phyloP scores from a whole-genome alignment of 108 stramenopile genomes.

The Nannochloropsis salina region DNA sequence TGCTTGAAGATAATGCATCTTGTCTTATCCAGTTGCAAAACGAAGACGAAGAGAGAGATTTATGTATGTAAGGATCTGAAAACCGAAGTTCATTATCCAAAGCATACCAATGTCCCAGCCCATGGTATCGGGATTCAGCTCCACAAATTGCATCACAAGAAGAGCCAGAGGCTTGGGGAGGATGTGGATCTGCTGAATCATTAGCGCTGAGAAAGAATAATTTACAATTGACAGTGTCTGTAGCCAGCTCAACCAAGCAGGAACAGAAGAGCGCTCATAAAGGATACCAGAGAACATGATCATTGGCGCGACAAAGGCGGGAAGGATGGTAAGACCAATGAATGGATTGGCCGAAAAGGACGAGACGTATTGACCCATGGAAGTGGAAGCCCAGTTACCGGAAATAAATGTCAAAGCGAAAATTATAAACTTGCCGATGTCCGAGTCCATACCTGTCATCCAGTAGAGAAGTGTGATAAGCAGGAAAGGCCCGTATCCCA shows the following conservation, averaged over 20 bases:
- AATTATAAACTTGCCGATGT: not conserved
- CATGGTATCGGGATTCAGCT: slow-evolving; percentile 12
- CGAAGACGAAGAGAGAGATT: slow-evolving; percentile 12
- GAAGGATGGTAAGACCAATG: slow-evolving; percentile 8
- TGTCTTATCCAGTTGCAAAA: not conserved
- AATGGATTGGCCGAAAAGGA: not conserved
- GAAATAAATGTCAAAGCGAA: not conserved
- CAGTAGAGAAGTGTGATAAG: not conserved
- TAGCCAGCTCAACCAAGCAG: not conserved
- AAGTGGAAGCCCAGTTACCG: not conserved
- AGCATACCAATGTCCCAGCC: slow-evolving; percentile 10
- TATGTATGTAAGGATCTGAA: slow-evolving; percentile 1
- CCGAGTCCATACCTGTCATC: slow-evolving; percentile 22
- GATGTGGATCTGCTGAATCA: slow-evolving; percentile 14
- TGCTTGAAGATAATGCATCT: not conserved
- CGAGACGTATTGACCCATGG: not conserved
- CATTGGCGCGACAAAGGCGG: slow-evolving; percentile 9
- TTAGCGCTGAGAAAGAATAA: not conserved
- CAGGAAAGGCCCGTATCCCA: not conserved
- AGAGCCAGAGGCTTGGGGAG: not conserved
- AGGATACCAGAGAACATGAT: slow-evolving; percentile 7
- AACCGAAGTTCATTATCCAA: slow-evolving; percentile 9
- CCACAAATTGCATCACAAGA: not conserved
- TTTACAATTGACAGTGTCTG: not conserved
- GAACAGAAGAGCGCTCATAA: not conserved